phyloP scores from a whole-genome alignment of 2,329 filamentous ascomycete species.

The Aspergillus uvarum region DNA sequence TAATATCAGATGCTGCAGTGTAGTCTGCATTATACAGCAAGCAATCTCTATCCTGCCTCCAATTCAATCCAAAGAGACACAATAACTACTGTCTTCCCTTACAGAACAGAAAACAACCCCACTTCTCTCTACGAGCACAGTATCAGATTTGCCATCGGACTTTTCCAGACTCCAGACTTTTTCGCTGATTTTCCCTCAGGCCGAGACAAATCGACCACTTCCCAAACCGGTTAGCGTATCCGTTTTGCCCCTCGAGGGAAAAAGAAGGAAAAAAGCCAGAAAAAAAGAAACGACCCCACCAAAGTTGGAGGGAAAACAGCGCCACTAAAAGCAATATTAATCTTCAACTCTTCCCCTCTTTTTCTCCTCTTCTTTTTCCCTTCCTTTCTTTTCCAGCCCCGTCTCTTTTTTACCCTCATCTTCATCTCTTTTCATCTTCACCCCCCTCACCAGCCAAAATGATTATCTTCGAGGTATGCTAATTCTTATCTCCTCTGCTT shows the following conservation, averaged over 20 bases:
- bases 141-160: background rate
- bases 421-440: conserved; percentile 27
- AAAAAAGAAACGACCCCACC: conserved; percentile 20
- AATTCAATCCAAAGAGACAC: too few species aligned
- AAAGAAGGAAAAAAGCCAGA: conserved; percentile 7
- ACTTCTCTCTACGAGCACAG: too few species aligned
- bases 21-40: background rate
- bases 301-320: conserved; percentile 17
- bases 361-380: conserved; percentile 31
- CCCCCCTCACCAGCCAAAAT: conserved; percentile 55
- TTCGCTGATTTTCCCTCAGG: background rate
- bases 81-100: too few species aligned
- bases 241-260: conserved; percentile 17
- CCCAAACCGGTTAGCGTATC: conserved; percentile 15
- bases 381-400: conserved; percentile 18
- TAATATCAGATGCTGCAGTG: background rate
- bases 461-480: conserved; percentile 68
- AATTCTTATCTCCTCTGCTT: background rate
- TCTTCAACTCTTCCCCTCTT: conserved; percentile 30
- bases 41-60: too few species aligned
- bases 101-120: too few species aligned
- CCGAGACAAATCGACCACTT: conserved; percentile 13
- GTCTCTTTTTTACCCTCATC: conserved; percentile 25
- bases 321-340: conserved; percentile 26
- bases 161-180: too few species aligned